Evolutionary conservation across 2,329 filamentous ascomycete genomes (phyloP).

Genomic region (Thermoascus crustaceus): DNA sequence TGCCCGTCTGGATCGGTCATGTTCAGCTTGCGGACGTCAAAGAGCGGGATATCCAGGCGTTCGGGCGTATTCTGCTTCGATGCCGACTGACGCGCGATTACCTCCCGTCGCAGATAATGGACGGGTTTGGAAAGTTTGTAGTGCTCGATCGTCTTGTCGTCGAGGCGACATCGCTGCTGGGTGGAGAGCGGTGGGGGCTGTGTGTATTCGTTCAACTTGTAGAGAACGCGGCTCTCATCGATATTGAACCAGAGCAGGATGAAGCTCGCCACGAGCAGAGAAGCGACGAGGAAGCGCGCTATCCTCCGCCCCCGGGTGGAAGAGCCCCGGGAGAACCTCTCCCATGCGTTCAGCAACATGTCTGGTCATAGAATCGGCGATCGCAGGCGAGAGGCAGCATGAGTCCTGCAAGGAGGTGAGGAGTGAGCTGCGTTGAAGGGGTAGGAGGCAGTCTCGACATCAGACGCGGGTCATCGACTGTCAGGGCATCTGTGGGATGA

Average conservation of each 20-base stretch:
- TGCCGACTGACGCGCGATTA: conserved; percentile 3
- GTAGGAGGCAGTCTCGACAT: neutral
- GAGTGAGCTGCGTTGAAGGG: neutral
- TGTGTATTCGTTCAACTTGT: neutral
- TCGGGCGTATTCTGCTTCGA: conserved; percentile 4
- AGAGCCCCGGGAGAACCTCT: neutral
- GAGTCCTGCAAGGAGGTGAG: neutral
- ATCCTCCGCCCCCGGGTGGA: neutral
- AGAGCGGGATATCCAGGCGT: conserved; percentile 6
- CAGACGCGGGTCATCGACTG: neutral
- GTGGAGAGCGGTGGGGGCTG: neutral
- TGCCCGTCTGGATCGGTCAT: conserved; percentile 1
- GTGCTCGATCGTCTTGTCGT: neutral
- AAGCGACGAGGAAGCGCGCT: neutral
- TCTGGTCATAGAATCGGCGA: neutral
- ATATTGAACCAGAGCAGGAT: neutral
- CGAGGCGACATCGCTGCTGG: neutral
- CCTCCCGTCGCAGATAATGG: neutral
- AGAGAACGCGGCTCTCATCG: neutral
- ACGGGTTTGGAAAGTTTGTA: neutral
- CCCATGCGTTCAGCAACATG: conserved; percentile 1
- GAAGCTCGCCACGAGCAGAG: neutral
- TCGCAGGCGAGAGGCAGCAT: neutral
- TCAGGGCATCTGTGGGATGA: neutral
- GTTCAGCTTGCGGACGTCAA: conserved; percentile 3